phyloP scores from a whole-genome alignment of 2,329 filamentous ascomycete genomes.

The Fusarium sp. region DNA sequence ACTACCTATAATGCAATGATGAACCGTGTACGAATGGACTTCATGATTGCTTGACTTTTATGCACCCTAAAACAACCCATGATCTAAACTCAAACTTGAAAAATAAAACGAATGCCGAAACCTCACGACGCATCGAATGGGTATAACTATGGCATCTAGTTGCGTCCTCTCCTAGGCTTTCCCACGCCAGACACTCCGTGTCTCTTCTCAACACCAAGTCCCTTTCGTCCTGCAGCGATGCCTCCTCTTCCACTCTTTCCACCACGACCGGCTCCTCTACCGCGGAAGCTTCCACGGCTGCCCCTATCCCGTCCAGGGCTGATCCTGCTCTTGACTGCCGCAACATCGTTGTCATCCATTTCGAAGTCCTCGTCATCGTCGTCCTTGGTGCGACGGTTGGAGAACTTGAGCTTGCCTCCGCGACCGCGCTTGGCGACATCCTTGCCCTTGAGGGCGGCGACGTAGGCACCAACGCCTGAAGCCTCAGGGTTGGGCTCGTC shows the following conservation, averaged over 20 bases:
- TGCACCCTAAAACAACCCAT: conserved; percentile 24
- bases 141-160: conserved; percentile 44
- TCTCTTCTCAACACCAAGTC: conserved; percentile 61
- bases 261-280: conserved; percentile 46
- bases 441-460: conserved; percentile 73
- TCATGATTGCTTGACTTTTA: conserved; percentile 28
- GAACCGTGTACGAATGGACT: background rate
- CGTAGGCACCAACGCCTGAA: conserved; percentile 73
- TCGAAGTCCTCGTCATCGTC: conserved; percentile 61
- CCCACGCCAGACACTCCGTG: conserved; percentile 55
- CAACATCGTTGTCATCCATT: conserved; percentile 63
- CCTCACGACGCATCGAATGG: conserved; percentile 40
- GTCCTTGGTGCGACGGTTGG: conserved; percentile 64
- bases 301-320: conserved; percentile 51
- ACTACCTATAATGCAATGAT: background rate
- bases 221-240: conserved; percentile 57
- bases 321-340: conserved; percentile 61
- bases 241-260: conserved; percentile 58
- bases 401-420: conserved; percentile 76
- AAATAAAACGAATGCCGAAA: conserved; percentile 36
- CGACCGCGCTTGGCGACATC: conserved; percentile 72
- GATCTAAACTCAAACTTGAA: conserved; percentile 33
- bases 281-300: conserved; percentile 46
- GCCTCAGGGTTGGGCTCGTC: conserved; percentile 68
- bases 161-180: conserved; percentile 51